Evolutionary conservation across 164 flowering plant genomes (phyloP).

Genomic region (Stephania japonica): DNA sequence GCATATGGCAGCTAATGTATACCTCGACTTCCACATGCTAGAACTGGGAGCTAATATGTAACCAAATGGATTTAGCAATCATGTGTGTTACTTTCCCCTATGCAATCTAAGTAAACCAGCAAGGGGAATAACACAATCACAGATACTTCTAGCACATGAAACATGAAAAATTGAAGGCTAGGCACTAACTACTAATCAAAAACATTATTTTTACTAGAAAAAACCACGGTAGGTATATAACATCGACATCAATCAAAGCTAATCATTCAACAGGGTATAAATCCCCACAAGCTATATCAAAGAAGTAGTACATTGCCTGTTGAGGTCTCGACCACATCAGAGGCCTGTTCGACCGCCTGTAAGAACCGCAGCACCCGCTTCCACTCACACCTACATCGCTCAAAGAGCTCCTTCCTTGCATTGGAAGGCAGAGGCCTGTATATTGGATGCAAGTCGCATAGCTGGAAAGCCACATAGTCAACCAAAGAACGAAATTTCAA

Average conservation of each 20-base stretch:
- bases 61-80: not conserved
- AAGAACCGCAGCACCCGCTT: constrained; percentile 80
- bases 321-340: constrained; percentile 60
- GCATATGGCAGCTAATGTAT: not conserved
- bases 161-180: not conserved
- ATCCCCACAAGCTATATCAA: constrained; percentile 9
- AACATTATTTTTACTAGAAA: not conserved
- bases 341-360: constrained; percentile 74
- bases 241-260: not conserved
- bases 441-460: constrained; percentile 42
- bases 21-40: not conserved
- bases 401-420: constrained; percentile 40
- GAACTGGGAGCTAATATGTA: not conserved
- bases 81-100: not conserved
- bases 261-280: constrained; percentile 1
- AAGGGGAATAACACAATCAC: not conserved
- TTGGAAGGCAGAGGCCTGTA: constrained; percentile 31
- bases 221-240: not conserved
- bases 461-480: constrained; percentile 69
- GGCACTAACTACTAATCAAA: not conserved
- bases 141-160: not conserved
- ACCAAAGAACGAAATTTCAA: constrained; percentile 58
- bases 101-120: not conserved
- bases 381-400: constrained; percentile 74
- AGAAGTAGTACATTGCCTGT: constrained; percentile 84